Evolutionary conservation across 148 eudicot genomes (phyloP).

Genomic region (Camellia granthamiana): DNA sequence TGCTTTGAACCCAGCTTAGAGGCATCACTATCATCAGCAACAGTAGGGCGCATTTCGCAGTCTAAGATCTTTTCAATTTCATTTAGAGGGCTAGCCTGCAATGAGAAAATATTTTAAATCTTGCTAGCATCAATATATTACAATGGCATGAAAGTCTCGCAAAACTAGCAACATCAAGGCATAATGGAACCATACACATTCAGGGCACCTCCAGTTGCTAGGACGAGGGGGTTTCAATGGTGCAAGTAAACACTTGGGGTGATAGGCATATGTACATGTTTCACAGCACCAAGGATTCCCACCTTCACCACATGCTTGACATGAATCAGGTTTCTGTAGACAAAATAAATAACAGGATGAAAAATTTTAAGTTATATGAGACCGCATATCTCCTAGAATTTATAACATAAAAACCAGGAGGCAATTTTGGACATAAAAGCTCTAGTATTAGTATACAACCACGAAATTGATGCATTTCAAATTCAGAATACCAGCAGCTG

Average conservation of each 20-base stretch:
- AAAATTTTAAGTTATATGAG: background rate
- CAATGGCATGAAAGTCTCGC: conserved; percentile 9
- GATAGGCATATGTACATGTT: conserved; percentile 83
- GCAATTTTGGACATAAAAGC: background rate
- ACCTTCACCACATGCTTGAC: conserved; percentile 66
- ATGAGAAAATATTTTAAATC: conserved; percentile 15
- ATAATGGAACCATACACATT: conserved; percentile 63
- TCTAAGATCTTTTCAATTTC: conserved; percentile 94
- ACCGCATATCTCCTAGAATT: background rate
- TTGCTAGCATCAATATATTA: background rate
- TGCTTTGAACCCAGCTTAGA: conserved; percentile 69
- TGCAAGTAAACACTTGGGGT: conserved; percentile 80
- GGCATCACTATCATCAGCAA: conserved; percentile 61
- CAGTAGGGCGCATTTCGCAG: conserved; percentile 76
- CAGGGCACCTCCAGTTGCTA: conserved; percentile 80
- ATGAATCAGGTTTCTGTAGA: conserved; percentile 63
- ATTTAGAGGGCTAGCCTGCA: conserved; percentile 82
- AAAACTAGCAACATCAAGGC: conserved; percentile 1
- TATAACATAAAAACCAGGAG: background rate
- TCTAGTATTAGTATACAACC: background rate
- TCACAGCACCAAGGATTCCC: conserved; percentile 62
- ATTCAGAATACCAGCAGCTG: background rate
- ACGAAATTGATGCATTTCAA: background rate
- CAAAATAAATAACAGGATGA: conserved; percentile 12
- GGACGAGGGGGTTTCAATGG: conserved; percentile 79